A percentile compares a stretch with the other conserved stretches of the same genome.
Evolutionary conservation across 1,139 yeast species (phyloP).

Genomic region (Debaryomyces sp.): DNA sequence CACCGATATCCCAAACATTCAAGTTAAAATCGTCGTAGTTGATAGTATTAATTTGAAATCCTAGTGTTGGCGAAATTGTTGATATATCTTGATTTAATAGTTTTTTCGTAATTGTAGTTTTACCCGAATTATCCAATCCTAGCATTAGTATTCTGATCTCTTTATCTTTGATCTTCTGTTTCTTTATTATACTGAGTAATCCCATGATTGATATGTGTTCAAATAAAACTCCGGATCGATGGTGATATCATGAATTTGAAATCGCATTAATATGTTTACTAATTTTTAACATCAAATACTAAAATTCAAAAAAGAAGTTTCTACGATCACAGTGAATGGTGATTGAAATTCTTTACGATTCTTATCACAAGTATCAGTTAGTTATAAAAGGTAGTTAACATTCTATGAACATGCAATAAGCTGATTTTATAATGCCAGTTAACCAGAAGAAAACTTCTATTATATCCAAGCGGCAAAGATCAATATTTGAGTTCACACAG

Average conservation of each 20-base stretch:
- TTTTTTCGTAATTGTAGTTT: slow-evolving; percentile 74
- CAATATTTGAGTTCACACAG: slow-evolving; percentile 17
- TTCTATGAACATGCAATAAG: background rate
- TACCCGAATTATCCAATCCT: slow-evolving; percentile 90
- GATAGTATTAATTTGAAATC: slow-evolving; percentile 52
- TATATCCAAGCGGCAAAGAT: slow-evolving; percentile 13
- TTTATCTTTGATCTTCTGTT: slow-evolving; percentile 78
- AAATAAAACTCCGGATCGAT: background rate
- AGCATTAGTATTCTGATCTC: slow-evolving; percentile 75
- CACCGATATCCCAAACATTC: slow-evolving; percentile 87
- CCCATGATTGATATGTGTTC: slow-evolving; percentile 59
- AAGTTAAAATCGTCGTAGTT: slow-evolving; percentile 29
- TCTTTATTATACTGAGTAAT: slow-evolving; percentile 73
- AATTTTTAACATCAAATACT: background rate
- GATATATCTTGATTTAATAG: slow-evolving; percentile 54
- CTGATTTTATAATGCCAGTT: background rate
- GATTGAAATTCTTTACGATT: background rate
- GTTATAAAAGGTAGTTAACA: background rate
- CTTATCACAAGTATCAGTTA: background rate
- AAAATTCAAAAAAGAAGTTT: background rate
- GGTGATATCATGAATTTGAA: background rate
- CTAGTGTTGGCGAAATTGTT: slow-evolving; percentile 54
- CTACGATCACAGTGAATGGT: background rate
- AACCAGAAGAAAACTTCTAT: slow-evolving; percentile 1
- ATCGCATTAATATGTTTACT: background rate